A percentile compares a stretch with the other conserved stretches of the same genome.
Conservation (phyloP, 352 stramenopile genomes). For the Thalassiosira livingstoniorum region DNA sequence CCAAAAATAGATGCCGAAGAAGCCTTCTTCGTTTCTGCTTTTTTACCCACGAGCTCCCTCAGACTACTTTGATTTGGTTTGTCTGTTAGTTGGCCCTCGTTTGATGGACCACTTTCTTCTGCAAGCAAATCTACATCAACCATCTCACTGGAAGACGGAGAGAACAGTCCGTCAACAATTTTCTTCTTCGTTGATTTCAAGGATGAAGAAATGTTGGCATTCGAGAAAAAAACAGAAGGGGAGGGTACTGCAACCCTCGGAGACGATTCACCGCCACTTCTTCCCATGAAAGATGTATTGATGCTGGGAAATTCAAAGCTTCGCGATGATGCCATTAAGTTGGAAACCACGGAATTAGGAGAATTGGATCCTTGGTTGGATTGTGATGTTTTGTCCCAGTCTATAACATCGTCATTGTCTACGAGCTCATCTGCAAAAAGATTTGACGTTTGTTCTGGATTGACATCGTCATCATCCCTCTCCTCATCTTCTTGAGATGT, state of each 20-base stretch:
- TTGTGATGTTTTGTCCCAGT: constrained; percentile 1
- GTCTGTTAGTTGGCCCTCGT: background rate
- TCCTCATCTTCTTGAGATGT: background rate
- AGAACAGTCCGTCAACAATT: background rate
- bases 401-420: background rate
- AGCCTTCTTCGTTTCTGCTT: background rate
- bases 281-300: background rate
- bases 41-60: background rate
- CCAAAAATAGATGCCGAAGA: constrained; percentile 26
- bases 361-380: background rate
- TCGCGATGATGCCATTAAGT: background rate
- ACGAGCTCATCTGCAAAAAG: constrained; percentile 14
- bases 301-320: constrained; percentile 9
- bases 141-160: constrained; percentile 6
- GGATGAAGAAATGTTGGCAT: background rate
- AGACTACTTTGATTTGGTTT: background rate
- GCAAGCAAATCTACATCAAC: constrained; percentile 22
- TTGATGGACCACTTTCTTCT: too few relatives aligned
- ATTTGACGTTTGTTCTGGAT: constrained; percentile 6
- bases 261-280: background rate
- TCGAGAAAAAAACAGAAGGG: background rate
- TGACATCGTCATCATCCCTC: background rate
- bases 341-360: background rate
- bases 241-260: background rate
- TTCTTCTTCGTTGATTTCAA: too few relatives aligned